These are phyloP conservation scores for Hanseniaspora clermontiae DNA, from an alignment of 805 yeast genomes.

Conservation along the genomic window DNA sequence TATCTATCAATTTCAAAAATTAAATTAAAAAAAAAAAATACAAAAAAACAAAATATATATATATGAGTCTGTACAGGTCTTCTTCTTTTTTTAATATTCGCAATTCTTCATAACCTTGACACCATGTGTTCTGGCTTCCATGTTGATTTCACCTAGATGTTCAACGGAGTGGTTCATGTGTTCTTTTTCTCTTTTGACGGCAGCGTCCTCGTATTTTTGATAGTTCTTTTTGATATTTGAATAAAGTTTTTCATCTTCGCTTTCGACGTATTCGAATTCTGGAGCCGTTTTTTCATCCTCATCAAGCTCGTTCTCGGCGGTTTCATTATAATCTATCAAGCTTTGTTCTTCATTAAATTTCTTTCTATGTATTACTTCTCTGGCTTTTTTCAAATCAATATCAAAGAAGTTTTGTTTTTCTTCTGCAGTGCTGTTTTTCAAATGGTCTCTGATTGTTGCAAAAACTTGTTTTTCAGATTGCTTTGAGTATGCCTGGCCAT, in stretches of 20 bases:
- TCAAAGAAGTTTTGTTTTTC: conserved; percentile 2
- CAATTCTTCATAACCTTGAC: neutral
- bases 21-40: no score
- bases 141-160: conserved; percentile 4
- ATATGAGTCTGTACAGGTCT: conserved; percentile 2
- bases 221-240: conserved; percentile 9
- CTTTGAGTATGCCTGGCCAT: no score
- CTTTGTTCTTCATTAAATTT: neutral
- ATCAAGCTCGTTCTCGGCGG: neutral
- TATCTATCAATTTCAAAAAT: no score
- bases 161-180: neutral
- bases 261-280: neutral
- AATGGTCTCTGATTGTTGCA: neutral
- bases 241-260: conserved; percentile 15
- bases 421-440: neutral
- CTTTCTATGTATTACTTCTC: neutral
- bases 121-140: neutral
- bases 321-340: neutral
- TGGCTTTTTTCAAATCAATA: conserved; percentile 7
- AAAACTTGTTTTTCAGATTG: neutral
- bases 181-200: neutral
- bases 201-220: neutral
- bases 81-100: neutral
- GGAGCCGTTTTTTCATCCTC: neutral
- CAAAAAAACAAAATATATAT: neutral